These are phyloP conservation scores for Musa schizocarpa DNA, from an alignment of 176 grass and related monocot genomes.

Conservation along the genomic window DNA sequence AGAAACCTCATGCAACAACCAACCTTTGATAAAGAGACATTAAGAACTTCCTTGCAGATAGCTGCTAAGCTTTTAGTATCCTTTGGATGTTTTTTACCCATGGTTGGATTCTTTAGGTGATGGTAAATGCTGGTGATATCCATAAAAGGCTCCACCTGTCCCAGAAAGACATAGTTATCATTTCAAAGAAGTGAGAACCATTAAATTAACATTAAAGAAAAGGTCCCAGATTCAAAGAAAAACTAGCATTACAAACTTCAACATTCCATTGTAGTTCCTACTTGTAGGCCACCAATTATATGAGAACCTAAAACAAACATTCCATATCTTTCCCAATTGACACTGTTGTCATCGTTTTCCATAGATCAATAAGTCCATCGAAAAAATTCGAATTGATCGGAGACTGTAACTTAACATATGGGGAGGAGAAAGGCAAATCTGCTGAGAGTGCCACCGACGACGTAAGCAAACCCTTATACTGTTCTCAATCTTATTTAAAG, in stretches of 20 bases:
- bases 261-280: no score
- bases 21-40: constrained; percentile 84
- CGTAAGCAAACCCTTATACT: neutral
- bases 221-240: neutral
- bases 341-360: no score
- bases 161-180: constrained; percentile 11
- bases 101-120: constrained; percentile 48
- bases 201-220: neutral
- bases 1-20: neutral
- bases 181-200: neutral
- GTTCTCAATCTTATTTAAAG: neutral
- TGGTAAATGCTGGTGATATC: constrained; percentile 75
- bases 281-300: no score
- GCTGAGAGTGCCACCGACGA: neutral
- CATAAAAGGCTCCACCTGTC: constrained; percentile 81
- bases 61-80: constrained; percentile 91
- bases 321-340: no score
- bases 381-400: no score
- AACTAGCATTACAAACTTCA: no score
- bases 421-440: neutral
- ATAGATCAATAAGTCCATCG: no score
- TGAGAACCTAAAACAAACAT: no score
- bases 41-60: constrained; percentile 63
- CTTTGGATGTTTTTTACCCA: constrained; percentile 49
- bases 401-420: neutral